Base-by-base conservation (phyloP, 2,329 filamentous ascomycete genomes). In the Trichophaea hybrida region DNA sequence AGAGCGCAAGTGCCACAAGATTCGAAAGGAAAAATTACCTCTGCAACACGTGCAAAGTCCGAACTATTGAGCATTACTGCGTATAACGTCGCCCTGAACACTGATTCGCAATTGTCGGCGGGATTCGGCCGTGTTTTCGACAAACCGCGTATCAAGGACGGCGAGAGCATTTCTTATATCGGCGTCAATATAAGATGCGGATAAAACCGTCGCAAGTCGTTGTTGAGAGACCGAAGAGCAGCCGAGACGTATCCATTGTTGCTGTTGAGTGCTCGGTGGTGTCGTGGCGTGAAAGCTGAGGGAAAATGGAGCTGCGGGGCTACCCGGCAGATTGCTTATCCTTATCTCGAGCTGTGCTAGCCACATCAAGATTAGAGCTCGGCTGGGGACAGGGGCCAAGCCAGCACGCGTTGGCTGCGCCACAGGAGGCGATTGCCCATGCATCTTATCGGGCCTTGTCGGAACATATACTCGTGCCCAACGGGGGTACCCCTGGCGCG, bases 1-100 rank as follows among this genome's bases (percentile, higher is more conserved):
- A 54, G 49, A 49, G 55, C 35, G 32, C 24, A 50, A 38, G 4
- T 15, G 34, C 10, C 31, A 10, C 52, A 40, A 51, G 43, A 13
- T 5, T 15, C 44, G 35, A 34, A 55, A n/a, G 44, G 38, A 31
- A 59, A 53, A 48, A 78, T 70, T 72, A 91, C 87, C 78, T 94
- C 87, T 34, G 90, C 88, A 65, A 98, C 88, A 58, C 83, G 79
- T 38, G 89, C 88, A 73, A 97, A 97, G 70, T 95, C 88, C 81
- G 77, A 60, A 97, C 82, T 64, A 97, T 86, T 88, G 82, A 54
- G 86, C 89, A 80, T 97, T 96, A 73, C 86, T 89, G 65, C 91
- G 82, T 59, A 97, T 90, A 40, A 96, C 86, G 70, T 97, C 90
- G 71, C 86, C 91, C 70, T 97, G 89, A 1, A 94, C 78, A 70